Conservation (phyloP, 2,329 filamentous ascomycete species). For the Neopestalotiopsis sp. region DNA sequence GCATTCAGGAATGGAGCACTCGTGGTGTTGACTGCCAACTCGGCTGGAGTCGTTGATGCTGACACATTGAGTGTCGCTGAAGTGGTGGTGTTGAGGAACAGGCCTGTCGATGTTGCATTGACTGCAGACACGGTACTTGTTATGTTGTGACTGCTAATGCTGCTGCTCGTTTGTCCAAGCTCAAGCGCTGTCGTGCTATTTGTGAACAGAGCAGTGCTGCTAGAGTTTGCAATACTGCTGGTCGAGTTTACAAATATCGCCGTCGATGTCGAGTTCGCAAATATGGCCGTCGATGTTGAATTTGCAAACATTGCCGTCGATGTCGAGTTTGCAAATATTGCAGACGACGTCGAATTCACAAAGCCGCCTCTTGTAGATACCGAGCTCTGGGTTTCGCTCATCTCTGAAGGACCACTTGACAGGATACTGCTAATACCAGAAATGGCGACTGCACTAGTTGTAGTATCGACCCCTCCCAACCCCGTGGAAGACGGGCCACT, state of each 20-base stretch:
- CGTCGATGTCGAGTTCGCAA: not conserved
- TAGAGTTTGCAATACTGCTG: not conserved
- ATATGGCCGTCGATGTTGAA: not conserved
- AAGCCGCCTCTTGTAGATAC: not conserved
- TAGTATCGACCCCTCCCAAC: not conserved
- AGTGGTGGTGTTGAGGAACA: constrained; percentile 17
- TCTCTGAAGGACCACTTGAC: not conserved
- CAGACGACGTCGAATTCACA: not conserved
- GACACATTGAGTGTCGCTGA: not conserved
- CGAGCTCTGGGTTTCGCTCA: not conserved
- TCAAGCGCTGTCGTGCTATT: constrained; percentile 21
- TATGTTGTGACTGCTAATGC: constrained; percentile 10
- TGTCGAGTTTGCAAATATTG: not conserved
- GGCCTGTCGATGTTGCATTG: constrained; percentile 11
- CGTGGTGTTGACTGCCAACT: not conserved
- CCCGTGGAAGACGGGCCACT: not conserved
- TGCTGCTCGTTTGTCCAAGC: constrained; percentile 12
- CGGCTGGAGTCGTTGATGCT: not conserved
- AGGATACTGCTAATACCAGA: not conserved
- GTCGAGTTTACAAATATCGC: constrained; percentile 18
- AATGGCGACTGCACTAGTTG: not conserved
- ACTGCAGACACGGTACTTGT: constrained; percentile 9
- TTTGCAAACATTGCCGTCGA: constrained; percentile 12
- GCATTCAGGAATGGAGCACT: constrained; percentile 13
- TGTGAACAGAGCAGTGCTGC: not conserved